Evolutionary conservation across 2,329 filamentous ascomycete species (phyloP), one percentile per base, ranked within the genome.

Genomic region (Cladosporium sp.): DNA sequence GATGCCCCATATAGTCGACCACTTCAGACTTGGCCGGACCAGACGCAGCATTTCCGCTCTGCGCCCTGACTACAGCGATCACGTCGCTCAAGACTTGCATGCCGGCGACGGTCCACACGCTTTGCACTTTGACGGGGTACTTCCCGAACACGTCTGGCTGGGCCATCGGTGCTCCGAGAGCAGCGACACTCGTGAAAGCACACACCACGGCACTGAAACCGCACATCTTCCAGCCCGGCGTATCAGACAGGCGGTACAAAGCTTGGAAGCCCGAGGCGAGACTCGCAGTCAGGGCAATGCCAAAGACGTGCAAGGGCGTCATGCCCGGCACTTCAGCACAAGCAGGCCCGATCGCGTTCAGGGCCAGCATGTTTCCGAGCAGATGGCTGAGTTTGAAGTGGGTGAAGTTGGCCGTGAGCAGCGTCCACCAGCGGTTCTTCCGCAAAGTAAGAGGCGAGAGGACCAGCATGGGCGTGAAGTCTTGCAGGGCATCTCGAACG

Each of bases 391-490:
- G 8, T 18, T 66, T 37, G 21, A 65, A 11, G 64, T 69, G 67
- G 18, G 63, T 40, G 66, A 69, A 67, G 49, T 62, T 62, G n/a
- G 59, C 46, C 6, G 65, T 69, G 6, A 69, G 14, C 26, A 67
- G 49, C 12, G 65, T 69, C 60, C 62, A 69, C 26, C 44, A 66
- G 28, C 53, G 60, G 7, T 37, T 62, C 26, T 52, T 23, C 16
- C n/a, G 10, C 6, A 31, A 16, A 11, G 90, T 62, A 12, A 59
- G n/a, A 8, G 52, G 64, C 49, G 61, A 63, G 26, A 63, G 61
- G 18, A 56, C 33, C 33, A 63, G 50, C 33, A 21, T 46, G 0
- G 33, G 44, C 37, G 50, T 56, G 14, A 63, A 46, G 50, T 18
- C 23, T 21, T 33, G 50, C 2, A 63, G 61, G 23, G 33, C 49